Evolutionary conservation across 192 early-diverging fungal species (phyloP).

Genomic region (Coemansia sp.): DNA sequence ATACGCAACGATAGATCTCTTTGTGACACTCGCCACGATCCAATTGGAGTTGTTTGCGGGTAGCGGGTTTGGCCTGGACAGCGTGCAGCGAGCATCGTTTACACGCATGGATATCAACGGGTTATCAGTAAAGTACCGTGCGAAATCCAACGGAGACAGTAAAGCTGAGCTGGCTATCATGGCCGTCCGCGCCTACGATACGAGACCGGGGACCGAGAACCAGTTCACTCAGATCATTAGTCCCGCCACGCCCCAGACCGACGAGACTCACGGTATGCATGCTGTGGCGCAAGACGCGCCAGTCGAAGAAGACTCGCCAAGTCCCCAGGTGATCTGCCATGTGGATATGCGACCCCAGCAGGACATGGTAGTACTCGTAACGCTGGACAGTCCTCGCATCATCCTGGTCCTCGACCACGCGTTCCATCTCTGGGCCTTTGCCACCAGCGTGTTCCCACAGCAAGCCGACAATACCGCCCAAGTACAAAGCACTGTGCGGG

Average conservation of each 20-base stretch:
- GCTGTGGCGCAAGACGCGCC: constrained; percentile 50
- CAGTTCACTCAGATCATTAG: constrained; percentile 84
- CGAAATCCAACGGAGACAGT: constrained; percentile 65
- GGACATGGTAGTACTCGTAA: constrained; percentile 67
- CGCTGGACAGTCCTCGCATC: constrained; percentile 81
- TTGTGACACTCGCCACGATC: constrained; percentile 71
- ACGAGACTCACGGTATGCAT: constrained; percentile 29
- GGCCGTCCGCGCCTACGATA: constrained; percentile 80
- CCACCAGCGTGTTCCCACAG: constrained; percentile 65
- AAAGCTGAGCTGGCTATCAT: constrained; percentile 71
- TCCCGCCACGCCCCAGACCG: constrained; percentile 24
- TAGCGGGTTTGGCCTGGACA: constrained; percentile 59
- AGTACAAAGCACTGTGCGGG: constrained; percentile 7
- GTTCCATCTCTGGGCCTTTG: constrained; percentile 78
- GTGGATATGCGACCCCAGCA: constrained; percentile 54
- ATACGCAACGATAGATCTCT: constrained; percentile 59
- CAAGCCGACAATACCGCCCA: constrained; percentile 7
- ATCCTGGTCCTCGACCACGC: constrained; percentile 88
- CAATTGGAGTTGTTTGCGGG: constrained; percentile 79
- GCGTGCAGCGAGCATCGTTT: constrained; percentile 60
- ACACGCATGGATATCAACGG: constrained; percentile 58
- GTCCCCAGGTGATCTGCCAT: constrained; percentile 55
- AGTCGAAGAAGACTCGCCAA: constrained; percentile 40
- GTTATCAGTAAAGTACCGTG: constrained; percentile 61
- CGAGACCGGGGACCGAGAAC: constrained; percentile 72